phyloP scores from a whole-genome alignment of 2,329 filamentous ascomycete genomes.

The Penicillium hesseltinei region DNA sequence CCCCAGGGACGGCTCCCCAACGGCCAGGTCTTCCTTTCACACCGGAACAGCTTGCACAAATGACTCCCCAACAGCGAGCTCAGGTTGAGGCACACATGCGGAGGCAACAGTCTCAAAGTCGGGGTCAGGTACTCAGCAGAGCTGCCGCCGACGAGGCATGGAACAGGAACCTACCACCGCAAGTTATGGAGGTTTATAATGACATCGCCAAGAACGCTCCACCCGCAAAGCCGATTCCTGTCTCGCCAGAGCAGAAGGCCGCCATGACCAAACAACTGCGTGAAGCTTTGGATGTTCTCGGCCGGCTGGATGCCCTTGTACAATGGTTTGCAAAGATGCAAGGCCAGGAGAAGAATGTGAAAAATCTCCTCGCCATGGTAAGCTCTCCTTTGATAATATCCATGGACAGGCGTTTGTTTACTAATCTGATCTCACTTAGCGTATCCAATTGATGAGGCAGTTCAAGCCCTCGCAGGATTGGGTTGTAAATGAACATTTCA shows the following conservation, averaged over 20 bases:
- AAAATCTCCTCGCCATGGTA: conserved; percentile 41
- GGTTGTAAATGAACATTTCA: conserved; percentile 46
- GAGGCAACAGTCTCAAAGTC: conserved; percentile 35
- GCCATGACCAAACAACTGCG: conserved; percentile 42
- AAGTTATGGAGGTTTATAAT: conserved; percentile 40
- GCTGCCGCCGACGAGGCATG: conserved; percentile 39
- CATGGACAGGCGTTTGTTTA: conserved; percentile 5
- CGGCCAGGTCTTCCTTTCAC: conserved; percentile 27
- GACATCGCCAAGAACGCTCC: conserved; percentile 36
- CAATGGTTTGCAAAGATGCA: conserved; percentile 40
- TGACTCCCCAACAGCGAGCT: conserved; percentile 44
- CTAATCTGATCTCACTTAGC: conserved; percentile 28
- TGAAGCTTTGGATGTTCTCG: conserved; percentile 43
- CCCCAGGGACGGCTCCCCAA: conserved; percentile 21
- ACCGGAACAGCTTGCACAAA: conserved; percentile 38
- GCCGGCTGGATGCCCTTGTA: conserved; percentile 44
- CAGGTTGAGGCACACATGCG: conserved; percentile 38
- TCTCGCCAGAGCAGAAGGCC: conserved; percentile 41
- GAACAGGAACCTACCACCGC: conserved; percentile 39
- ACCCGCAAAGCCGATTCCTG: conserved; percentile 31
- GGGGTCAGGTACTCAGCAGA: conserved; percentile 31
- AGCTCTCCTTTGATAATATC: conserved; percentile 9
- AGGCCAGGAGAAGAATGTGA: conserved; percentile 41
- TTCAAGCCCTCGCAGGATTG: conserved; percentile 44
- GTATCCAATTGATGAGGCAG: conserved; percentile 47